Evolutionary conservation across 2,329 filamentous ascomycete species (phyloP), one percentile per base, ranked within the genome.

Genomic region (Aspergillus glaucus): DNA sequence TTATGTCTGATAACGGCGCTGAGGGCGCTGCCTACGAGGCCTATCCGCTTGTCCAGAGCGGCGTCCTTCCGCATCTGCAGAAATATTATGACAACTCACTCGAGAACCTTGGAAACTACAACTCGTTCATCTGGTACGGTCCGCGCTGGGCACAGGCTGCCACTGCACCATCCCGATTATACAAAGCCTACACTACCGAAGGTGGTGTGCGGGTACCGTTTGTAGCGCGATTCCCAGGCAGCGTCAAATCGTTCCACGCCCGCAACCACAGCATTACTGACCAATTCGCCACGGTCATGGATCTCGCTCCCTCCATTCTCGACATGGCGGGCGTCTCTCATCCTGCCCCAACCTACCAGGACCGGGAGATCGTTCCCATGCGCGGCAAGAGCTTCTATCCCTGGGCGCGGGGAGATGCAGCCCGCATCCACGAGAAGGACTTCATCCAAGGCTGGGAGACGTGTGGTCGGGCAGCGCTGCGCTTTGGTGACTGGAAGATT

Each of bases 1-100:
- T 85, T 71, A 77, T 84, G 69, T 79, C 75, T 1, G 80, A 84
- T 63, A 84, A 84, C 52, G 80, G 80, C 2, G 80, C 80, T 9
- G 80, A 83, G 55, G 80, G 80, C 9, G 78, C 77, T 14, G 74
- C 74, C 1, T 79, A 80, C 53, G 79, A 84, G 56, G 78, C 80
- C 4, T 75, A 78, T 46, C 80, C 80, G 0, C 77, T 82, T 47
- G 74, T 82, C 4, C 70, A 76, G 46, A 75, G 75, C 43, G 72
- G 71, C 21, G 77, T 80, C 53, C 74, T 80, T 57, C 70, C 76
- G 3, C 76, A 79, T 55, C 62, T 81, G 24, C 66, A 78, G 53
- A 78, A 77, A 56, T 79, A 80, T 64, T 81, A 81, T 62, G 68
- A 80, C 63, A 81, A 81, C 58, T 68, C 67, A 34, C 69, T 82